These are phyloP conservation scores for Sphaerostilbella broomeana DNA, from an alignment of 2,329 filamentous ascomycete genomes.

Conservation along the genomic window DNA sequence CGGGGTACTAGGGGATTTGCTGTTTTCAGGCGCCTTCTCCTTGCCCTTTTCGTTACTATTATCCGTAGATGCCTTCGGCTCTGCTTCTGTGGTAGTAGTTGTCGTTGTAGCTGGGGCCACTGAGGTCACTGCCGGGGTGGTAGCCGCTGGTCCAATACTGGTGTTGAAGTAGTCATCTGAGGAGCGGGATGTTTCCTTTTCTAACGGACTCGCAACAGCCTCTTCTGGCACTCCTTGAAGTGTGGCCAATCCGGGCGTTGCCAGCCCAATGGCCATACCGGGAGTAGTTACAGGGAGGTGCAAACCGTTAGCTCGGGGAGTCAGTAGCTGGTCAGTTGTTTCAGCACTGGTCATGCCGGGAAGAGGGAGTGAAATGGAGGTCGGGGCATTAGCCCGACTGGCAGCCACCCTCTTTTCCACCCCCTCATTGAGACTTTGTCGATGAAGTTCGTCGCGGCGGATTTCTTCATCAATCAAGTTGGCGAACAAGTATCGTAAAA, in stretches of 20 bases:
- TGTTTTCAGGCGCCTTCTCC: constrained; percentile 41
- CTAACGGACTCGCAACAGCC: constrained; percentile 39
- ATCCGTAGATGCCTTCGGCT: constrained; percentile 44
- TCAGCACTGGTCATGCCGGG: constrained; percentile 30
- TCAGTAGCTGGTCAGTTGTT: constrained; percentile 43
- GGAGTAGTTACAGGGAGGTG: constrained; percentile 60
- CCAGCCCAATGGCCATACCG: constrained; percentile 70
- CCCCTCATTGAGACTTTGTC: constrained; percentile 60
- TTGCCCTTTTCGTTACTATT: constrained; percentile 43
- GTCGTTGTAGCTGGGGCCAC: constrained; percentile 2
- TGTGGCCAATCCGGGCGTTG: constrained; percentile 51
- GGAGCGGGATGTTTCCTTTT: constrained; percentile 53
- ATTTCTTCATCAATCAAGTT: constrained; percentile 88
- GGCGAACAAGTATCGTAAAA: constrained; percentile 84
- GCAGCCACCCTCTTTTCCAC: constrained; percentile 52
- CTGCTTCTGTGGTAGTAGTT: constrained; percentile 35
- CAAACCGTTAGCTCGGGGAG: constrained; percentile 59
- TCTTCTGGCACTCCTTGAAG: constrained; percentile 46
- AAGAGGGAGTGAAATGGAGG: constrained; percentile 47
- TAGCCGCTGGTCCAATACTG: constrained; percentile 43
- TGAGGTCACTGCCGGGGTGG: constrained; percentile 16
- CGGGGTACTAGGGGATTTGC: constrained; percentile 53
- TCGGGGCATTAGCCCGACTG: constrained; percentile 52
- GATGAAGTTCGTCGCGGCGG: constrained; percentile 66
- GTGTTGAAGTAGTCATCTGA: constrained; percentile 75